These are phyloP conservation scores for Isabelozyma heimii DNA, from an alignment of 805 yeast species.

Conservation along the genomic window DNA sequence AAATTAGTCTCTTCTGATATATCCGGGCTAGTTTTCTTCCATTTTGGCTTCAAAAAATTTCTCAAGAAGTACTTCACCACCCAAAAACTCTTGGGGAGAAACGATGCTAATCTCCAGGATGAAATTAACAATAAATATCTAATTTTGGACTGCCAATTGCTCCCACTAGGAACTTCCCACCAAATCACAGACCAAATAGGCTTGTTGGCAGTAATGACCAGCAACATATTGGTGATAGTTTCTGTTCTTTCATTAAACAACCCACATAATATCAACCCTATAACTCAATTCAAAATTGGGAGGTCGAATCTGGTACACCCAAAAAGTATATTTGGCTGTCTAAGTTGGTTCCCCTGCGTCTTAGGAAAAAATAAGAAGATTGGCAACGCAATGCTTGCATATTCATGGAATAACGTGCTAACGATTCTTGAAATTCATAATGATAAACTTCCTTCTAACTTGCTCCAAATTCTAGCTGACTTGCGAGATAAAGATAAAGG, in stretches of 20 bases:
- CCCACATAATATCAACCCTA: slow-evolving; percentile 17
- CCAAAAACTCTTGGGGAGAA: slow-evolving; percentile 50
- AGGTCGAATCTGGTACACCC: slow-evolving; percentile 35
- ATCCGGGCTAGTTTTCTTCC: slow-evolving; percentile 52
- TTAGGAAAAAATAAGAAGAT: slow-evolving; percentile 18
- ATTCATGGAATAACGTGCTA: slow-evolving; percentile 63
- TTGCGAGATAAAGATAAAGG: slow-evolving; percentile 38
- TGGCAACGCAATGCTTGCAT: slow-evolving; percentile 51
- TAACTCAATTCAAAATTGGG: slow-evolving; percentile 54
- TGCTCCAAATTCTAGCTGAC: slow-evolving; percentile 22
- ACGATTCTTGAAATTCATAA: slow-evolving; percentile 51
- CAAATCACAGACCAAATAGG: slow-evolving; percentile 59
- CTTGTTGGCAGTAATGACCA: slow-evolving; percentile 57
- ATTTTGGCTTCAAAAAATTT: slow-evolving; percentile 59
- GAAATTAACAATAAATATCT: slow-evolving; percentile 7
- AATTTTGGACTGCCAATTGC: slow-evolving; percentile 35
- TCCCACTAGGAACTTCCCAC: slow-evolving; percentile 60
- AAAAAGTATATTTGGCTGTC: slow-evolving; percentile 40
- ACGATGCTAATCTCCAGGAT: slow-evolving; percentile 18
- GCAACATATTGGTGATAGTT: slow-evolving; percentile 47
- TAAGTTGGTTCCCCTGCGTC: slow-evolving; percentile 63
- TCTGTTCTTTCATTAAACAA: slow-evolving; percentile 50
- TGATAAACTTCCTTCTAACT: slow-evolving; percentile 30
- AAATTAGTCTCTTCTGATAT: slow-evolving; percentile 31
- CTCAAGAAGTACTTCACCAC: slow-evolving; percentile 49